Percentiles rank a stretch among this genome's conserved stretches.
phyloP scores from a whole-genome alignment of 306 rosid genomes.

The Quercus gilva region DNA sequence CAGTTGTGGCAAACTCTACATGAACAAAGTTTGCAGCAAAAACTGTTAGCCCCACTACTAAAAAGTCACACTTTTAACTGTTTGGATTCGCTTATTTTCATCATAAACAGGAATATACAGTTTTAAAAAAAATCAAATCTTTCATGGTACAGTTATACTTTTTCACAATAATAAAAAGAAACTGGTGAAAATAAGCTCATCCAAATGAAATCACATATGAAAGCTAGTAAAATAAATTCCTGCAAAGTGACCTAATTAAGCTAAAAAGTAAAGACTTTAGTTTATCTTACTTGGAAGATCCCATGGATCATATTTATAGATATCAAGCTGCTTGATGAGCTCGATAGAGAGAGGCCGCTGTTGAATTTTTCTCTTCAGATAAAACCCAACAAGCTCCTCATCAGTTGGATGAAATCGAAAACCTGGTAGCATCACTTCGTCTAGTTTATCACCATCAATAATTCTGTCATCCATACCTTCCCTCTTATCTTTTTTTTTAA shows the following conservation, averaged over 20 bases:
- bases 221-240: not conserved
- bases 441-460: conserved; percentile 51
- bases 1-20: conserved; percentile 69
- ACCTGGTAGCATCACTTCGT: conserved; percentile 85
- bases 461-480: conserved; percentile 28
- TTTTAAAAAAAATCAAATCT: too few relatives aligned
- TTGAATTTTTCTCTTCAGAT: conserved; percentile 77
- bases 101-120: too few relatives aligned
- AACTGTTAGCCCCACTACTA: not conserved
- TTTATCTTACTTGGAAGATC: conserved; percentile 88
- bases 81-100: too few relatives aligned
- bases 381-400: conserved; percentile 94
- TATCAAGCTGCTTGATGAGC: conserved; percentile 89
- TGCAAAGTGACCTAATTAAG: not conserved
- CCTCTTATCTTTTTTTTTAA: conserved; percentile 32
- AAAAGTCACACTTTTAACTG: not conserved
- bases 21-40: not conserved
- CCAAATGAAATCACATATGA: not conserved
- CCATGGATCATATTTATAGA: conserved; percentile 94
- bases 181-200: too few relatives aligned
- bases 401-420: conserved; percentile 97
- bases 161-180: too few relatives aligned
- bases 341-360: conserved; percentile 78
- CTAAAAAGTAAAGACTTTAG: not conserved
- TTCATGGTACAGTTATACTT: too few relatives aligned